phyloP scores from a whole-genome alignment of 257 asterid species.

The Capsicum baccatum region DNA sequence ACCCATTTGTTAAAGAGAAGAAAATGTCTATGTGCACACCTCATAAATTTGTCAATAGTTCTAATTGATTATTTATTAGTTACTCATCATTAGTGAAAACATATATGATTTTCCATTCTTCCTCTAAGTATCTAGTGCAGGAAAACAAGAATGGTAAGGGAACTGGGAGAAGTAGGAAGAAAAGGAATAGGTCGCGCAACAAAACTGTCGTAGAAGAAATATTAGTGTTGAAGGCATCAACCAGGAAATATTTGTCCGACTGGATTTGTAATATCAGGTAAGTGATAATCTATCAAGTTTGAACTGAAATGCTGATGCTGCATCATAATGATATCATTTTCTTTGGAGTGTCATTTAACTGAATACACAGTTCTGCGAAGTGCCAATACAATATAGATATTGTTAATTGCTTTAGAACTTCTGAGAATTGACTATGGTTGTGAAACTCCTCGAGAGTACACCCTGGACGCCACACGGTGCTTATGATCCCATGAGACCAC shows the following conservation, averaged over 20 bases:
- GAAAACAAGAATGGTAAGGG: conserved; percentile 24
- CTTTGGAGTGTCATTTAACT: not conserved
- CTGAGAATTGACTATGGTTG: not conserved
- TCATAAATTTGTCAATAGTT: not conserved
- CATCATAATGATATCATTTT: not conserved
- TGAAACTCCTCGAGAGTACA: too few relatives aligned
- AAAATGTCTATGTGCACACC: not conserved
- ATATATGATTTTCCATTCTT: not conserved
- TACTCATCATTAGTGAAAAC: not conserved
- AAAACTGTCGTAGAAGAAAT: not conserved
- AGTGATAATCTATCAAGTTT: not conserved
- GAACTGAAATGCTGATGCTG: conserved; percentile 1
- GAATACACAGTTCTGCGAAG: not conserved
- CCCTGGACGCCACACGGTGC: too few relatives aligned
- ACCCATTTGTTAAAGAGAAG: not conserved
- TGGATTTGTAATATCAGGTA: conserved; percentile 12
- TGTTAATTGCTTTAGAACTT: not conserved
- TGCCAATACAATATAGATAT: too few relatives aligned
- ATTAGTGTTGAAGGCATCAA: not conserved
- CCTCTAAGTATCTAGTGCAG: conserved; percentile 24
- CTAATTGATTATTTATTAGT: not conserved
- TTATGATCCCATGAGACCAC: too few relatives aligned
- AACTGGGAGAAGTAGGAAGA: conserved; percentile 1
- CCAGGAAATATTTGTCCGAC: not conserved
- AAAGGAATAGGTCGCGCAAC: conserved; percentile 15